Percentiles rank a stretch among this genome's conserved stretches.
phyloP scores from a whole-genome alignment of 139 green algal species.

The Chlorella sp. region DNA sequence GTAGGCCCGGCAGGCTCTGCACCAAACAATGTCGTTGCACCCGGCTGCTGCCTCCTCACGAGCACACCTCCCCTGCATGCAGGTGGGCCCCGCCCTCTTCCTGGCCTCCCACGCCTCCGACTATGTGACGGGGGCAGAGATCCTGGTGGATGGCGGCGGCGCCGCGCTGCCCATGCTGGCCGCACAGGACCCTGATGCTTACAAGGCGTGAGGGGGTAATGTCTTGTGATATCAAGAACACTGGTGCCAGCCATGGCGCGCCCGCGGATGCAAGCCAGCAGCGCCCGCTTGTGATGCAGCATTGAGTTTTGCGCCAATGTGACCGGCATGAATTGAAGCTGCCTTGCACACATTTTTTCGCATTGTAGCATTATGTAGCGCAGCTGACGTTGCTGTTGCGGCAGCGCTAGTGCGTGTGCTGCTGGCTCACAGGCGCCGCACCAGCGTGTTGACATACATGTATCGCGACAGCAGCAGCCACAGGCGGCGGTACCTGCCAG shows the following conservation, averaged over 20 bases:
- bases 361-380: too few species aligned
- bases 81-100: constrained; percentile 10
- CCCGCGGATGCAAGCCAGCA: too few species aligned
- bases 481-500: constrained; percentile 41
- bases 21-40: too few species aligned
- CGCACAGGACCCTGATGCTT: background rate
- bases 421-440: background rate
- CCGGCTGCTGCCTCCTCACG: too few species aligned
- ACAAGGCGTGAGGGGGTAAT: background rate
- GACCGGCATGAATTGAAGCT: too few species aligned
- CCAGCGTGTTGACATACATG: constrained; percentile 53
- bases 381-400: too few species aligned
- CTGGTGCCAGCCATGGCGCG: background rate
- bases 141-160: constrained; percentile 8
- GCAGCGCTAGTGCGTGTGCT: too few species aligned
- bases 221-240: background rate
- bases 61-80: too few species aligned
- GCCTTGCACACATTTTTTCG: too few species aligned
- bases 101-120: constrained; percentile 5
- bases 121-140: constrained; percentile 4
- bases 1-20: too few species aligned
- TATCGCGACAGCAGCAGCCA: constrained; percentile 52
- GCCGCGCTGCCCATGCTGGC: constrained; percentile 16
- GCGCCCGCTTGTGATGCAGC: too few species aligned
- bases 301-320: too few species aligned